Conservation (phyloP, 768 basidiomycete genomes). For the Russula virescens region DNA sequence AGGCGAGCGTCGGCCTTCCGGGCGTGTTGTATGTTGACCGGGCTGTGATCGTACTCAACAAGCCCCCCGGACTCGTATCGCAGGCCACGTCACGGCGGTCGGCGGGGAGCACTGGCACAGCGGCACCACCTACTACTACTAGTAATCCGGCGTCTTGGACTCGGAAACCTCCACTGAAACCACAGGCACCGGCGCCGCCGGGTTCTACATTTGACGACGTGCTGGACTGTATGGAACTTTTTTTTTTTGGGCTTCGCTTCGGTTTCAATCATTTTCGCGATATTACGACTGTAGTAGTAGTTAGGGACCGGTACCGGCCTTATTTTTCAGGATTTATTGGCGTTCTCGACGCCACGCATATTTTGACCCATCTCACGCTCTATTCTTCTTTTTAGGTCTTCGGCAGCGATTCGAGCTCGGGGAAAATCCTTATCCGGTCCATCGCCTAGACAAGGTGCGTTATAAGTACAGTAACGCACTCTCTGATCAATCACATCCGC, state of each 20-base stretch:
- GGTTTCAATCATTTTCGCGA: too few relatives aligned
- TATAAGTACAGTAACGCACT: too few relatives aligned
- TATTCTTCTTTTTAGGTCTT: constrained; percentile 4
- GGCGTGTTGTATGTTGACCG: constrained; percentile 20
- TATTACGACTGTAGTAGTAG: too few relatives aligned
- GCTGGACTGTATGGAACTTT: neutral
- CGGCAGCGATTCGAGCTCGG: neutral
- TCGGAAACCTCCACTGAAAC: too few relatives aligned
- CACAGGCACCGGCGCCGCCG: neutral
- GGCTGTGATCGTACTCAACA: constrained; percentile 23
- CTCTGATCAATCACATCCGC: too few relatives aligned
- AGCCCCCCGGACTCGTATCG: constrained; percentile 22
- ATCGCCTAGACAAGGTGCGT: constrained; percentile 24
- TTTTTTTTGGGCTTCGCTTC: too few relatives aligned
- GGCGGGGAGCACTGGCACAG: too few relatives aligned
- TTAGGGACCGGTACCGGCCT: too few relatives aligned
- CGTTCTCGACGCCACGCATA: neutral
- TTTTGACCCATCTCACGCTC: too few relatives aligned
- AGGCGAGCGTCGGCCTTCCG: neutral
- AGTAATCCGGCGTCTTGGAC: neutral
- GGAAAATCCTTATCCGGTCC: constrained; percentile 20
- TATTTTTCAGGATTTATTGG: too few relatives aligned
- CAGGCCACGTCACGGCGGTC: neutral
- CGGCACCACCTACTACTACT: too few relatives aligned
- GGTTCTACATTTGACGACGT: neutral